A percentile compares a stretch with the other conserved stretches of the same genome.
Evolutionary conservation across 169 alveolate species (phyloP).

Genomic region (Plasmodium coatneyi): DNA sequence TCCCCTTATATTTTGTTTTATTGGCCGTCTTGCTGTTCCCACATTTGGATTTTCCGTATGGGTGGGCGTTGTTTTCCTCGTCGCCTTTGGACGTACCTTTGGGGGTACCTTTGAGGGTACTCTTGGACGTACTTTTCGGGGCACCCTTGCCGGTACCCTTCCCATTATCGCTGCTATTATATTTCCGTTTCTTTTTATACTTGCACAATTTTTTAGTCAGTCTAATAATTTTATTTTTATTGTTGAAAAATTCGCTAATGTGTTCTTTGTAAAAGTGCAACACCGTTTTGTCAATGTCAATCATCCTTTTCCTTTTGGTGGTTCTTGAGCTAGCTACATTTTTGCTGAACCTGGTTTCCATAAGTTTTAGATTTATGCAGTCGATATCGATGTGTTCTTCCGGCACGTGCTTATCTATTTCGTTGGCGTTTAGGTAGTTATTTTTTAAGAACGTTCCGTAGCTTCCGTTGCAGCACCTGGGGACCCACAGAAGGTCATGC

Average conservation of each 20-base stretch:
- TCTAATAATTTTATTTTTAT: conserved; percentile 68
- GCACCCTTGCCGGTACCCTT: background rate
- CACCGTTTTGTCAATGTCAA: conserved; percentile 73
- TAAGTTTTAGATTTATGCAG: conserved; percentile 50
- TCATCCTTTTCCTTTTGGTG: conserved; percentile 76
- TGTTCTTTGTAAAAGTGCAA: conserved; percentile 73
- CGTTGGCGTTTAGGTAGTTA: conserved; percentile 39
- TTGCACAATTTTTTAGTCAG: conserved; percentile 66
- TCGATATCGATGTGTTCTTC: conserved; percentile 73
- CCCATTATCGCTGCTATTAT: conserved; percentile 9
- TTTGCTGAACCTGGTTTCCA: conserved; percentile 74
- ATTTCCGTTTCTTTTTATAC: conserved; percentile 70
- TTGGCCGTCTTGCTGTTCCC: background rate
- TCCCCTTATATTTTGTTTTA: background rate
- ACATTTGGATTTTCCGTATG: background rate
- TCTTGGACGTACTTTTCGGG: background rate
- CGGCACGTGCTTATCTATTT: conserved; percentile 53
- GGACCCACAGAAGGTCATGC: conserved; percentile 74
- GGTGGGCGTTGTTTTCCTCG: background rate
- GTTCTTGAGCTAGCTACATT: conserved; percentile 75
- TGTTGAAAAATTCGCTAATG: conserved; percentile 65
- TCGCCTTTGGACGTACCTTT: background rate
- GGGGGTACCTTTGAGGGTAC: background rate
- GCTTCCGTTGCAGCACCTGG: conserved; percentile 74
- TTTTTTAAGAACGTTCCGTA: conserved; percentile 66